phyloP scores from a whole-genome alignment of 2,329 filamentous ascomycete genomes.

The Nannizziopsis barbatae region DNA sequence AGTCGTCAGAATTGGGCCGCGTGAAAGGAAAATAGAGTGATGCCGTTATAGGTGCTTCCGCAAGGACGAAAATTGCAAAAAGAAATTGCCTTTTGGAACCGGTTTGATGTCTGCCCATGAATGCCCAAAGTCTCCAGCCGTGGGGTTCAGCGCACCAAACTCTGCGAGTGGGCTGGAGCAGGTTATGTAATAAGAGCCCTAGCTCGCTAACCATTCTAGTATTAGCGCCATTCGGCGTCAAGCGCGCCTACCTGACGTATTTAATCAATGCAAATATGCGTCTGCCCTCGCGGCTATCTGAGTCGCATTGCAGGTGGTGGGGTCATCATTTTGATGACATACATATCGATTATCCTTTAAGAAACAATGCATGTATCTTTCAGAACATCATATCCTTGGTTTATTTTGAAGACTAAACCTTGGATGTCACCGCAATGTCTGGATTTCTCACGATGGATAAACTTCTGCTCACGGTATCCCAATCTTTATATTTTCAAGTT shows the following conservation, averaged over 20 bases:
- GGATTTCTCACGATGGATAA: conserved; percentile 53
- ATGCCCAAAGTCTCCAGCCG: not conserved
- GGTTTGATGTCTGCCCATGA: conserved; percentile 2
- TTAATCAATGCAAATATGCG: no score
- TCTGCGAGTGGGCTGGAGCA: not conserved
- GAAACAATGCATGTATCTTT: not conserved
- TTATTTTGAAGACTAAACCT: not conserved
- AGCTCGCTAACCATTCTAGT: not conserved
- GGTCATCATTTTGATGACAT: not conserved
- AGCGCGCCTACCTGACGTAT: conserved; percentile 2
- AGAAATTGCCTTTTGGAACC: not conserved
- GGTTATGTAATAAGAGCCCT: not conserved
- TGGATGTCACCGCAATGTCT: not conserved
- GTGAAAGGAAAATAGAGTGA: not conserved
- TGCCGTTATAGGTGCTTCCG: not conserved
- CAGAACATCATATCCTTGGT: not conserved
- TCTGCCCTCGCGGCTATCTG: not conserved
- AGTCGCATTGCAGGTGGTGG: not conserved
- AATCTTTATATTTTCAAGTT: not conserved
- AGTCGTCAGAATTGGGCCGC: not conserved
- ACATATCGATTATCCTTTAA: not conserved
- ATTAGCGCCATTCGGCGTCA: not conserved
- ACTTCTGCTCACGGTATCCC: conserved; percentile 48
- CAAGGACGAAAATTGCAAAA: not conserved
- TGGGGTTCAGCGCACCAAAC: conserved; percentile 8